Conservation (phyloP, 257 asterid genomes). For the Solanum phureja region DNA sequence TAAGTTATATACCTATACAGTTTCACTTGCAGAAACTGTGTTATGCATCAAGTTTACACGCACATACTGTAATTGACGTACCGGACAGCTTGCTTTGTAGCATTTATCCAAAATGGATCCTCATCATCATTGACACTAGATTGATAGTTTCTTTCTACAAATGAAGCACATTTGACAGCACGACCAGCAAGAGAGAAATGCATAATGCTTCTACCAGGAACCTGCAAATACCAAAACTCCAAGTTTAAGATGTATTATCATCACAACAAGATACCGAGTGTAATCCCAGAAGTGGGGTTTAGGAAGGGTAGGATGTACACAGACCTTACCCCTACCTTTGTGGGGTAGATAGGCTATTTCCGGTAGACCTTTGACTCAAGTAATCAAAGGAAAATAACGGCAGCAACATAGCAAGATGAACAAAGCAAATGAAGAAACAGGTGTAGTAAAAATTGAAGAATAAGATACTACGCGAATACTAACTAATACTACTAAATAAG, state of each 20-base stretch:
- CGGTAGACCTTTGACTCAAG: neutral
- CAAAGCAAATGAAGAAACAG: neutral
- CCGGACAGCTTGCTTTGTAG: slow-evolving; percentile 35
- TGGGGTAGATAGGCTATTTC: neutral
- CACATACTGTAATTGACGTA: slow-evolving; percentile 9
- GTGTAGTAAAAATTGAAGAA: neutral
- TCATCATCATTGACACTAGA: slow-evolving; percentile 24
- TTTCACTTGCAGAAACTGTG: neutral
- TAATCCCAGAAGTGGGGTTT: neutral
- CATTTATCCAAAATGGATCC: slow-evolving; percentile 44
- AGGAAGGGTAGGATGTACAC: neutral
- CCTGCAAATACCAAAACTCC: slow-evolving; percentile 9
- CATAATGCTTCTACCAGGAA: slow-evolving; percentile 3
- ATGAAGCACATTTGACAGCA: slow-evolving; percentile 12
- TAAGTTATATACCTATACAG: neutral
- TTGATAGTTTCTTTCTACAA: slow-evolving; percentile 44
- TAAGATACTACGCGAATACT: neutral
- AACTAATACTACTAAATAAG: neutral
- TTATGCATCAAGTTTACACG: neutral
- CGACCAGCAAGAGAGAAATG: slow-evolving; percentile 6
- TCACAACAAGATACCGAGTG: neutral
- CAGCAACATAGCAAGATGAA: neutral
- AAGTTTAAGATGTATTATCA: neutral
- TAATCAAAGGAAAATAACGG: neutral
- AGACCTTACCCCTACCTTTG: neutral